Conservation (phyloP, 768 basidiomycete genomes). For the Calocera viscosa region DNA sequence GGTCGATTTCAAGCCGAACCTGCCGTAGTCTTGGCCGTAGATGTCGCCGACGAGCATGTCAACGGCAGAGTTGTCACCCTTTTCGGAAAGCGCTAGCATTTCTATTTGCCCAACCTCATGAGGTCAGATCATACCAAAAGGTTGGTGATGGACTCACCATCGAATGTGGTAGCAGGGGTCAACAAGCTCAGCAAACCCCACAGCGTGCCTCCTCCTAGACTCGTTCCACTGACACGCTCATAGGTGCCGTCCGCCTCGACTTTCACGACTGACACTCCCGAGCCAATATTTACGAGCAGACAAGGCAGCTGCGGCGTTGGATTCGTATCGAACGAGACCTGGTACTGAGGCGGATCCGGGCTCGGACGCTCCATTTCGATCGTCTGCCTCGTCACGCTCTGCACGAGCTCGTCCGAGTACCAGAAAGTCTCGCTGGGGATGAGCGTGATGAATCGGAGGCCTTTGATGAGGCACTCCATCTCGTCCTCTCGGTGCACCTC, state of each 20-base stretch:
- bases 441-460: slow-evolving; percentile 86
- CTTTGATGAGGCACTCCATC: slow-evolving; percentile 97
- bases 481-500: slow-evolving; percentile 89
- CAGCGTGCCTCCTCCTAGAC: slow-evolving; percentile 89
- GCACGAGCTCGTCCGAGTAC: slow-evolving; percentile 95
- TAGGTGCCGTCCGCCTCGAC: slow-evolving; percentile 90
- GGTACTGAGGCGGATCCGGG: slow-evolving; percentile 78
- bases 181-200: slow-evolving; percentile 92
- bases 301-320: slow-evolving; percentile 87
- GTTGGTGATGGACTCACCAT: slow-evolving; percentile 55
- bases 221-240: slow-evolving; percentile 94
- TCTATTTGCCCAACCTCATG: slow-evolving; percentile 39
- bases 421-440: slow-evolving; percentile 97
- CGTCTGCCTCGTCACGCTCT: slow-evolving; percentile 33
- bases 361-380: slow-evolving; percentile 64
- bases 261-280: slow-evolving; percentile 93
- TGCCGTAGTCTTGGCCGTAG: slow-evolving; percentile 93
- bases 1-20: slow-evolving; percentile 90
- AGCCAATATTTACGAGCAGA: slow-evolving; percentile 93
- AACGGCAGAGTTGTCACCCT: slow-evolving; percentile 83
- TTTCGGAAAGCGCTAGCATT: slow-evolving; percentile 88
- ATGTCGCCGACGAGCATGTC: slow-evolving; percentile 99
- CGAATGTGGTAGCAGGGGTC: slow-evolving; percentile 90
- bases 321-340: slow-evolving; percentile 73
- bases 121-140: background rate